These are phyloP conservation scores for Emericellopsis cladophorae DNA, from an alignment of 2,329 filamentous ascomycete species.

Conservation along the genomic window DNA sequence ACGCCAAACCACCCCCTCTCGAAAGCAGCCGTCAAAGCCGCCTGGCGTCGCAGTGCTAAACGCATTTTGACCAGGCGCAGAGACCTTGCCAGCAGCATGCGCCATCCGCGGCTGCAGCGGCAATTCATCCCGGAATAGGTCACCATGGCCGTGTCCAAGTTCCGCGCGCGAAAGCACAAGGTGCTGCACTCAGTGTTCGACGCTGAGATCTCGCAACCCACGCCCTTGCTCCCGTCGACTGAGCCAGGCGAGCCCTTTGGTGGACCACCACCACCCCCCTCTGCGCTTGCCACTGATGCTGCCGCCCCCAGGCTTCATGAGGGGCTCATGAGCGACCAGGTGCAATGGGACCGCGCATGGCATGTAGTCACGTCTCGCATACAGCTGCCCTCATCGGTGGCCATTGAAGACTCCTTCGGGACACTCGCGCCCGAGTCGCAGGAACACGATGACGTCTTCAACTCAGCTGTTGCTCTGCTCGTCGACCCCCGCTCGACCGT, in stretches of 20 bases:
- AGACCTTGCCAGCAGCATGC: not conserved
- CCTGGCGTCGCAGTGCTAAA: too few species aligned
- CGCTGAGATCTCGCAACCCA: constrained; percentile 34
- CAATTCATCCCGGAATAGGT: not conserved
- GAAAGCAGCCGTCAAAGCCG: too few species aligned
- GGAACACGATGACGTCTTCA: constrained; percentile 30
- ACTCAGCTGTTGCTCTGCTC: constrained; percentile 38
- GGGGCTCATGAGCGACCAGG: constrained; percentile 29
- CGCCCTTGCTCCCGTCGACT: constrained; percentile 26
- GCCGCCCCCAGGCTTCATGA: constrained; percentile 2
- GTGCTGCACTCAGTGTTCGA: constrained; percentile 45
- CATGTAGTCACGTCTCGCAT: constrained; percentile 46
- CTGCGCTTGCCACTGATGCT: constrained; percentile 7
- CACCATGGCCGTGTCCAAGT: constrained; percentile 26
- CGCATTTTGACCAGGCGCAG: too few species aligned
- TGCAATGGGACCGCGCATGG: constrained; percentile 49
- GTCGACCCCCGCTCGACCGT: constrained; percentile 31
- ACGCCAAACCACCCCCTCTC: too few species aligned
- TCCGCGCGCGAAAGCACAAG: constrained; percentile 32
- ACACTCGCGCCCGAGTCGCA: constrained; percentile 28
- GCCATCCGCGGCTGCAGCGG: not conserved
- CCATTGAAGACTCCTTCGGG: constrained; percentile 41
- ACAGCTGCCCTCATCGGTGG: constrained; percentile 40
- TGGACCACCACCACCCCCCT: constrained; percentile 15
- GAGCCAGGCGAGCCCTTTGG: constrained; percentile 34